Conservation (phyloP, 2,329 filamentous ascomycete genomes). For the Aspergillus luchuensis region DNA sequence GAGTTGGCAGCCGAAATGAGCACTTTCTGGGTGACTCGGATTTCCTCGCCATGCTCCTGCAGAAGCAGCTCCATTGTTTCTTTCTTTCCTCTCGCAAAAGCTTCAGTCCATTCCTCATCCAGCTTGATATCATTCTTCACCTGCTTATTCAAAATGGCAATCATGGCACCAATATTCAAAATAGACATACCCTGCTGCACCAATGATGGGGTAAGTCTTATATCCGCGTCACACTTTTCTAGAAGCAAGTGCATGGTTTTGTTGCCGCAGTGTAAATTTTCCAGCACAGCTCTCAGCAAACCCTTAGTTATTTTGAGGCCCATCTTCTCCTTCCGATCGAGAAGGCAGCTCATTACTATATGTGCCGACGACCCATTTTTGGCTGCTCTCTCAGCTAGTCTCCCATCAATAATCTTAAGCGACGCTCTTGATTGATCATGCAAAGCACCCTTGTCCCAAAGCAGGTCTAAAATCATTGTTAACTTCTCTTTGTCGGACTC, state of each 20-base stretch:
- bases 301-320: neutral
- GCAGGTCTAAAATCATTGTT: neutral
- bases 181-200: neutral
- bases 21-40: neutral
- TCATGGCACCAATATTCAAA: neutral
- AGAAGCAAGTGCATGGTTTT: neutral
- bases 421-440: neutral
- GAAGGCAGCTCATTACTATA: neutral
- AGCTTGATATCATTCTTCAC: neutral
- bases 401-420: neutral
- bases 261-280: neutral
- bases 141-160: neutral
- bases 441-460: conserved; percentile 2
- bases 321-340: neutral
- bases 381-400: neutral
- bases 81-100: neutral
- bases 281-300: neutral
- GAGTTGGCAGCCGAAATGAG: neutral
- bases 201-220: neutral
- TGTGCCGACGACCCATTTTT: neutral
- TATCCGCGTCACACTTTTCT: neutral
- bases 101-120: neutral
- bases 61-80: neutral
- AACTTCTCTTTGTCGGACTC: neutral
- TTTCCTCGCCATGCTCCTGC: neutral